Evolutionary conservation across 495 filamentous ascomycete genomes (phyloP), one percentile per base, ranked within the genome.

Genomic region (Neurospora sp.): DNA sequence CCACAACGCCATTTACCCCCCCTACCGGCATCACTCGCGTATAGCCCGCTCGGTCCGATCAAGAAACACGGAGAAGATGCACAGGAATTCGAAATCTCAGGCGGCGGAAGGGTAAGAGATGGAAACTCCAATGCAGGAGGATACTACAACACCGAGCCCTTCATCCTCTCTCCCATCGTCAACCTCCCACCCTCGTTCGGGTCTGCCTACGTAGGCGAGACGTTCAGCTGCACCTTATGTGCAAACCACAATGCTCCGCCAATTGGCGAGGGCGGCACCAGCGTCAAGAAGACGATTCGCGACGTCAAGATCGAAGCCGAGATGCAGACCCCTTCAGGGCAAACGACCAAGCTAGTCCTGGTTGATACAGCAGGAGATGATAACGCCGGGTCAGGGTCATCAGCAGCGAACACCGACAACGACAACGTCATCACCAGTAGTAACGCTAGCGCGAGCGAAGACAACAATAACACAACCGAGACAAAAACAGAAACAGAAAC

Each of bases 181-280:
- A 97, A 92, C n/a, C 89, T 98, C 4, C 96, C 96, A 7, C 92
- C 94, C 1, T 89, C 93, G 5, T 98, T 99, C 80, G 96, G 94
- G 71, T 93, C 92, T 11, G 94, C 94, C 70, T 98, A 98, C 75
- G 94, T 98, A 54, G 96, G 96, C 73, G 94, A 98, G 84, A 94
- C 92, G 2, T 99, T 99, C 81, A 89, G 89, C 70, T 99, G 96
- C 83, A 96, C 94, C 2, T 88, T 99, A 31, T 97, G 94, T 83
- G 94, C 92, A 10, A 98, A 96, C 84, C 96, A 97, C 80, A 95
- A 97, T 77, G 84, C 93, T 3, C 73, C 81, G 54, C 76, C 76
- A 0, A 73, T 77, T 0, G 72, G 39, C 14, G 74, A 79, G 31
- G 62, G 14, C 31, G 71, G 20, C n/a, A 39, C 71, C 9, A 37